Evolutionary conservation across 2,329 filamentous ascomycete species (phyloP).

Genomic region (Ophiostoma angusticollis): DNA sequence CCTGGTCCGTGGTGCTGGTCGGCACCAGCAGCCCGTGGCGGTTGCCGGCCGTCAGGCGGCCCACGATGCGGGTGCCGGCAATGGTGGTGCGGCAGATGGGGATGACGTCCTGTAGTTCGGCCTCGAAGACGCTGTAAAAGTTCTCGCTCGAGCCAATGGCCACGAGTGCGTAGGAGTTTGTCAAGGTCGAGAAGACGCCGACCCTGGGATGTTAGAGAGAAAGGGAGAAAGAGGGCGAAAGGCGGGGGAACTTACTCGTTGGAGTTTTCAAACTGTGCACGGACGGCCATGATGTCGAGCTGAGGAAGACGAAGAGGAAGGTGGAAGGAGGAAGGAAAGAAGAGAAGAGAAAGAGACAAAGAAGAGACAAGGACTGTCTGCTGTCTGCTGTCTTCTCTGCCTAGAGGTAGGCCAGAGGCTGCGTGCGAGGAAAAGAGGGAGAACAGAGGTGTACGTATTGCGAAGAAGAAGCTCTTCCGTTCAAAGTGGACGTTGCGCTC

Average conservation of each 20-base stretch:
- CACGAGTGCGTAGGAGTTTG: slow-evolving; percentile 92
- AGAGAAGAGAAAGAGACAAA: not conserved
- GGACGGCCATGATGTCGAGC: slow-evolving; percentile 46
- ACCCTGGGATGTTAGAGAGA: slow-evolving; percentile 43
- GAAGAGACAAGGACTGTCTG: slow-evolving; percentile 2
- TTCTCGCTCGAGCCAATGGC: slow-evolving; percentile 93
- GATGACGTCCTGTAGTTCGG: slow-evolving; percentile 92
- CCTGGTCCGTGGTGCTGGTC: slow-evolving; percentile 92
- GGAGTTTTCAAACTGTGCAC: slow-evolving; percentile 75
- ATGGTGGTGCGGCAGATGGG: slow-evolving; percentile 96
- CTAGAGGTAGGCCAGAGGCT: too few relatives aligned
- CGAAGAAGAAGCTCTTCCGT: too few relatives aligned
- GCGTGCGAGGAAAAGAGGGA: too few relatives aligned
- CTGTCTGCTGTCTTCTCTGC: not conserved
- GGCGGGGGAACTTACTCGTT: slow-evolving; percentile 65
- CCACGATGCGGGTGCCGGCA: slow-evolving; percentile 90
- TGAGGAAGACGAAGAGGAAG: not conserved
- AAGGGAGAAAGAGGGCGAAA: slow-evolving; percentile 12
- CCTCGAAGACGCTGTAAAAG: slow-evolving; percentile 98
- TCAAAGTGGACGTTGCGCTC: too few relatives aligned
- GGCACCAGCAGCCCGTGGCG: slow-evolving; percentile 93
- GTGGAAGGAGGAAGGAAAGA: not conserved
- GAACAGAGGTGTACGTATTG: too few relatives aligned
- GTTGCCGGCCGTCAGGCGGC: slow-evolving; percentile 90
- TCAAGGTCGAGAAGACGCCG: slow-evolving; percentile 91